These are phyloP conservation scores for Citrus sp. DNA, from an alignment of 345 rosid genomes.

Conservation along the genomic window DNA sequence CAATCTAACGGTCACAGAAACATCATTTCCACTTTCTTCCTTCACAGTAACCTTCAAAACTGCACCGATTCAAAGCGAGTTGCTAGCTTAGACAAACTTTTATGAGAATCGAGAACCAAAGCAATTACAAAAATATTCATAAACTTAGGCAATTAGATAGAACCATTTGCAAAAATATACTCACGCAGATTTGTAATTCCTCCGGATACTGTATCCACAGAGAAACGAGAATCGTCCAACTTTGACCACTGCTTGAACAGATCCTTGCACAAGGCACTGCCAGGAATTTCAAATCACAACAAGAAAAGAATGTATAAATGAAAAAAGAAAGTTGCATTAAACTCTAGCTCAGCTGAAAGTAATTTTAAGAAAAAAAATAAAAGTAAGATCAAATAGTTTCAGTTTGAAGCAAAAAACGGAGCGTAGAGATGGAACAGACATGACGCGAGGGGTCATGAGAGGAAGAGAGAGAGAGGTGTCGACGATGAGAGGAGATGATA, in stretches of 20 bases:
- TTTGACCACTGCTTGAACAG: constrained; percentile 75
- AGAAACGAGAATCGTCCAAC: constrained; percentile 60
- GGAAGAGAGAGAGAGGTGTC: constrained; percentile 59
- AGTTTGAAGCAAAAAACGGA: background rate
- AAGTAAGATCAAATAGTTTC: background rate
- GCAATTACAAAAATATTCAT: too few species aligned
- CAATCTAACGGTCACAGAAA: constrained; percentile 66
- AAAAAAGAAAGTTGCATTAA: background rate
- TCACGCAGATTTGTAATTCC: constrained; percentile 94
- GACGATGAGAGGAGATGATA: constrained; percentile 44
- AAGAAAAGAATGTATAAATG: background rate
- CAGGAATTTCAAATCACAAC: constrained; percentile 2
- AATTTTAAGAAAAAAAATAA: background rate
- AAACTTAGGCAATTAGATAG: background rate
- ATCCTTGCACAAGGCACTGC: constrained; percentile 79
- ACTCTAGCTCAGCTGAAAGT: background rate
- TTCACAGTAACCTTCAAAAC: constrained; percentile 84
- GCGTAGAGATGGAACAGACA: constrained; percentile 42
- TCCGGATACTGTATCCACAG: constrained; percentile 74
- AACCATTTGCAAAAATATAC: constrained; percentile 16
- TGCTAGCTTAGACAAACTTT: background rate
- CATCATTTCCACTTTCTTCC: constrained; percentile 52
- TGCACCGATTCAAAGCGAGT: constrained; percentile 24
- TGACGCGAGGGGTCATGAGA: constrained; percentile 54
- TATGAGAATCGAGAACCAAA: background rate